Base-by-base conservation (phyloP, 495 filamentous ascomycete species). In the Aspergillus asperescens region DNA sequence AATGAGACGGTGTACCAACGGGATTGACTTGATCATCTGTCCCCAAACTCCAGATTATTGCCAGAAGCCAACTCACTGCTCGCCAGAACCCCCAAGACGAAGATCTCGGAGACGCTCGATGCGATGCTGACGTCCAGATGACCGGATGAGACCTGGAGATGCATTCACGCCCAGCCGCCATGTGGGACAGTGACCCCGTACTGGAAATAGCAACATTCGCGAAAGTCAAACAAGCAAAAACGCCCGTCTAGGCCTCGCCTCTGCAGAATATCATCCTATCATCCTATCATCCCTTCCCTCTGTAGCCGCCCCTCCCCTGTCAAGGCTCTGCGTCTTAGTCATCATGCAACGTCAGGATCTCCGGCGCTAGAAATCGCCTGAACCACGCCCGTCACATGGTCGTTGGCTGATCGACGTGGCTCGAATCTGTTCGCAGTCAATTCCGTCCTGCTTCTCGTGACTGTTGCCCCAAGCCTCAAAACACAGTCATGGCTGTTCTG, bases 361-460 rank as follows among this genome's bases (percentile, higher is more conserved):
- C 42, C n/a, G n/a, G n/a, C n/a, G n/a, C n/a, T n/a, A n/a, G 20
- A 16, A 13, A 13, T 23, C 37, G 16, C 7, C 13, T 15, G 15
- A 40, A 40, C 9, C 18, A 40, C 18, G 40, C 40, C 35, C 37
- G 54, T 62, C 60, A 62, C 60, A 59, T 59, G 60, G 60, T 27
- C 43, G 15, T 4, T 28, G 18, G 45, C 38, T 31, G 42, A 57
- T 54, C 54, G 60, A 62, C 60, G 60, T 62, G 60, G 56, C 60
- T 53, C 34, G 38, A 54, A 46, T 62, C 60, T 43, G 56, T 62
- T 62, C 60, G 60, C 41, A 34, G 31, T 20, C 40, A 40, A 41
- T 56, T 23, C 55, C 49, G 55, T 58, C 55, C 55, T 27, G 52
- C 55, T 58, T 52, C 59, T 62, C 55, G 55, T 62, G 59, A 62